Evolutionary conservation across 148 eudicot species (phyloP).

Genomic region (Spergularia marina): DNA sequence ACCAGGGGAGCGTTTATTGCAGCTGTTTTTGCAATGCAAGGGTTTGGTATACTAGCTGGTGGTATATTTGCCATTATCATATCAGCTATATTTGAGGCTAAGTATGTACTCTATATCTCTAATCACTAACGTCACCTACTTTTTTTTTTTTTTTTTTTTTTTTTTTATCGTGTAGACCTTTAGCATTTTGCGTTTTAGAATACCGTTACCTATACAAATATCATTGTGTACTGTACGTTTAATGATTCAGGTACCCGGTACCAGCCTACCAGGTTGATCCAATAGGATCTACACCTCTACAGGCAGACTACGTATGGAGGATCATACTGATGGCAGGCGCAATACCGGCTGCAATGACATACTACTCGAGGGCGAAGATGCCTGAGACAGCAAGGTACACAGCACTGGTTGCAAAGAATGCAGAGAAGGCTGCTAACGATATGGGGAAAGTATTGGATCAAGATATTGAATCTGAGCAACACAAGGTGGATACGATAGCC

Average conservation of each 20-base stretch:
- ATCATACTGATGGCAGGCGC: constrained; percentile 54
- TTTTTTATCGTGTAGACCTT: too few relatives aligned
- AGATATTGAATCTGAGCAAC: constrained; percentile 34
- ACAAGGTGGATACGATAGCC: constrained; percentile 20
- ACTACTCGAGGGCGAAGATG: constrained; percentile 61
- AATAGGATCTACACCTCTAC: constrained; percentile 33
- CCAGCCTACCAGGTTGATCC: constrained; percentile 33
- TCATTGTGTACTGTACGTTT: neutral
- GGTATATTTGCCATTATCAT: constrained; percentile 51
- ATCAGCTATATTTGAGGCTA: constrained; percentile 36
- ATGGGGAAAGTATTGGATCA: constrained; percentile 49
- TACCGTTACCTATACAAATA: neutral
- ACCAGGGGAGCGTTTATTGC: constrained; percentile 65
- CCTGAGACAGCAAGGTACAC: constrained; percentile 68
- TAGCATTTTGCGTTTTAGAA: too few relatives aligned
- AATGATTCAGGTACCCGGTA: constrained; percentile 28
- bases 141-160: too few relatives aligned
- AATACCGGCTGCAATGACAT: constrained; percentile 46
- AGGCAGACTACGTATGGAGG: constrained; percentile 58
- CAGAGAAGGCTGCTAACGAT: constrained; percentile 42
- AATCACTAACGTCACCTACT: too few relatives aligned
- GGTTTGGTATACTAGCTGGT: constrained; percentile 57
- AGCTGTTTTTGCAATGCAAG: constrained; percentile 67
- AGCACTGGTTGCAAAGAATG: constrained; percentile 52
- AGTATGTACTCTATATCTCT: constrained; percentile 14